These are phyloP conservation scores for Triticum urartu DNA, from an alignment of 176 grass and related monocot genomes.

Conservation along the genomic window DNA sequence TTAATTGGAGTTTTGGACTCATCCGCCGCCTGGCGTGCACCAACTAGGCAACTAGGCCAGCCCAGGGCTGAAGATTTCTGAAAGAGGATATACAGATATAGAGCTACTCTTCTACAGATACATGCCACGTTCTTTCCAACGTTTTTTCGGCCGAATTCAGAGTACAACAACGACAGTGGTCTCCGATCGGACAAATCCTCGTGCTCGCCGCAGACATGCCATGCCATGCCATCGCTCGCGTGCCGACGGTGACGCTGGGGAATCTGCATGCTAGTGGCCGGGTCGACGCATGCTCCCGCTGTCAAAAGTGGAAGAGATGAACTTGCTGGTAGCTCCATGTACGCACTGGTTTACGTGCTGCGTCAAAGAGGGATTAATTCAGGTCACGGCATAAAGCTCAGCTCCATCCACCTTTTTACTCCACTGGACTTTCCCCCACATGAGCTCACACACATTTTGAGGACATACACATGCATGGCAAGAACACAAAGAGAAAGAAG, in stretches of 20 bases:
- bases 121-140: not conserved
- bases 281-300: not conserved
- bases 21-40: not conserved
- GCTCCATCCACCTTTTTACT: conserved; percentile 4
- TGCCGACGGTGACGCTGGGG: not conserved
- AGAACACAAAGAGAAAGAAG: not conserved
- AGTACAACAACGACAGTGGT: not conserved
- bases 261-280: not conserved
- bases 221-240: not conserved
- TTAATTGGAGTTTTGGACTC: not conserved
- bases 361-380: not conserved
- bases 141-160: not conserved
- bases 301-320: not conserved
- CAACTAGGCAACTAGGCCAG: not conserved
- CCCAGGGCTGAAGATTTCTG: not conserved
- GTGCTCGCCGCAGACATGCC: conserved; percentile 5
- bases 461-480: not conserved
- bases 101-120: too few relatives aligned
- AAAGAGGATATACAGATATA: not conserved
- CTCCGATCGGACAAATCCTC: not conserved
- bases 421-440: not conserved
- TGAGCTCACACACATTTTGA: conserved; percentile 37
- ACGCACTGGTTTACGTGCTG: not conserved
- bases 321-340: not conserved
- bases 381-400: conserved; percentile 26